A percentile compares a stretch with the other conserved stretches of the same genome.
These are phyloP conservation scores for Cryphonectria parasitica DNA, from an alignment of 2,329 filamentous ascomycete genomes.

Conservation along the genomic window DNA sequence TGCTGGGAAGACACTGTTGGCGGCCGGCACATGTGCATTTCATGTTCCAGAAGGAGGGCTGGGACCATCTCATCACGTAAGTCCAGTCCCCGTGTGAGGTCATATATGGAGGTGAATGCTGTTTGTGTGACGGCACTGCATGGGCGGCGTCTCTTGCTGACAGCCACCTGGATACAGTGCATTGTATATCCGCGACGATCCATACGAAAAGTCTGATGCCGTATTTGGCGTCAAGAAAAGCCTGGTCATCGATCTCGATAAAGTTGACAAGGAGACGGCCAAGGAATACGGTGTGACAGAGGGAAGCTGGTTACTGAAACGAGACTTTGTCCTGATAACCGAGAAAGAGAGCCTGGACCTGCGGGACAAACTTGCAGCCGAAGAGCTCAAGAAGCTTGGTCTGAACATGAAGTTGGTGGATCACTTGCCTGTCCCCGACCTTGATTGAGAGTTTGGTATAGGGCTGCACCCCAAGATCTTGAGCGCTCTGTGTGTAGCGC, in stretches of 20 bases:
- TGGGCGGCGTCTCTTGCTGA: conserved; percentile 14
- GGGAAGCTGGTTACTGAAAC: conserved; percentile 65
- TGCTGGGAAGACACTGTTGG: conserved; percentile 74
- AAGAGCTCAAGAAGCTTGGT: conserved; percentile 70
- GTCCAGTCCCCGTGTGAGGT: conserved; percentile 35
- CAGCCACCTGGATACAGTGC: conserved; percentile 53
- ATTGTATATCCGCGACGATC: conserved; percentile 76
- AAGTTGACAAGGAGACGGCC: conserved; percentile 56
- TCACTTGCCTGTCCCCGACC: conserved; percentile 75
- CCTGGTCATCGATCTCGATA: conserved; percentile 67
- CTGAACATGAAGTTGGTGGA: conserved; percentile 73
- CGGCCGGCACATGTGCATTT: conserved; percentile 83
- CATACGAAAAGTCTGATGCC: conserved; percentile 81
- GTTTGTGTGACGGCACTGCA: not conserved
- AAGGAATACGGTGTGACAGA: conserved; percentile 66
- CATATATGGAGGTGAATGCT: not conserved
- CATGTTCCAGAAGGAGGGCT: conserved; percentile 82
- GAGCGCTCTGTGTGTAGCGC: not conserved
- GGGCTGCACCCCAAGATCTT: not conserved
- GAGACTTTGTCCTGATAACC: conserved; percentile 79
- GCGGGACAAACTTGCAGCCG: conserved; percentile 65
- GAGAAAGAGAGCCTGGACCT: conserved; percentile 70
- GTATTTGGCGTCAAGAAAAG: conserved; percentile 88
- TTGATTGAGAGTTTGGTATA: conserved; percentile 43
- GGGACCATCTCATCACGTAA: conserved; percentile 82